Evolutionary conservation across 345 rosid genomes (phyloP).

Genomic region (Populus ilicifolia): DNA sequence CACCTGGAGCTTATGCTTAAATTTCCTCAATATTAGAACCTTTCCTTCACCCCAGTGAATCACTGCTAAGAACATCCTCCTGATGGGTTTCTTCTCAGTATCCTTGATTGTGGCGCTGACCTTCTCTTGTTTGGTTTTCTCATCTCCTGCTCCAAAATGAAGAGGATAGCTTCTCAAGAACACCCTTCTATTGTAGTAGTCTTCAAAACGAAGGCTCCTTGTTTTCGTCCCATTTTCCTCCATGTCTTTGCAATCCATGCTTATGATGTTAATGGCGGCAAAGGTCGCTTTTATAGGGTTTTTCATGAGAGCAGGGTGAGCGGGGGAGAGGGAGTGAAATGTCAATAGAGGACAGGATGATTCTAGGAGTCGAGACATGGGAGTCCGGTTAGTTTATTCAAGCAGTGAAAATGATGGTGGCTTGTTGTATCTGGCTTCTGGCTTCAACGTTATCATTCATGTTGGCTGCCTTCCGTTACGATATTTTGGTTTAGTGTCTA

Average conservation of each 20-base stretch:
- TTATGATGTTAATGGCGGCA: background rate
- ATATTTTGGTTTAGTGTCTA: background rate
- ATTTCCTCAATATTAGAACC: constrained; percentile 38
- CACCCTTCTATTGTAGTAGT: constrained; percentile 39
- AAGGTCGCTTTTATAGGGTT: constrained; percentile 4
- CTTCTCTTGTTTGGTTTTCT: constrained; percentile 15
- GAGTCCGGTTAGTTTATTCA: background rate
- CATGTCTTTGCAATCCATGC: constrained; percentile 20
- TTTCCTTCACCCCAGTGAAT: constrained; percentile 44
- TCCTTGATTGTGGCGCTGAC: constrained; percentile 3
- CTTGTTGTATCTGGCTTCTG: background rate
- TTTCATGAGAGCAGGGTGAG: background rate
- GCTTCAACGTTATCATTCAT: background rate
- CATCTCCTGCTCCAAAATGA: constrained; percentile 33
- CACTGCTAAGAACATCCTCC: constrained; percentile 36
- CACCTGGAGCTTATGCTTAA: constrained; percentile 36
- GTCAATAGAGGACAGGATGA: background rate
- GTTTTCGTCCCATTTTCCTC: constrained; percentile 20
- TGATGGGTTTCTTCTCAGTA: constrained; percentile 27
- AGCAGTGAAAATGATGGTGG: background rate
- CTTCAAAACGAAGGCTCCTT: constrained; percentile 44
- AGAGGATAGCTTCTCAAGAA: constrained; percentile 65
- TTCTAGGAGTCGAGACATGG: background rate
- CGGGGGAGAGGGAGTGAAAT: background rate
- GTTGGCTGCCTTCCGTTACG: background rate